Evolutionary conservation across 1,139 yeast species (phyloP).

Genomic region (Arxiozyma slooffiae): DNA sequence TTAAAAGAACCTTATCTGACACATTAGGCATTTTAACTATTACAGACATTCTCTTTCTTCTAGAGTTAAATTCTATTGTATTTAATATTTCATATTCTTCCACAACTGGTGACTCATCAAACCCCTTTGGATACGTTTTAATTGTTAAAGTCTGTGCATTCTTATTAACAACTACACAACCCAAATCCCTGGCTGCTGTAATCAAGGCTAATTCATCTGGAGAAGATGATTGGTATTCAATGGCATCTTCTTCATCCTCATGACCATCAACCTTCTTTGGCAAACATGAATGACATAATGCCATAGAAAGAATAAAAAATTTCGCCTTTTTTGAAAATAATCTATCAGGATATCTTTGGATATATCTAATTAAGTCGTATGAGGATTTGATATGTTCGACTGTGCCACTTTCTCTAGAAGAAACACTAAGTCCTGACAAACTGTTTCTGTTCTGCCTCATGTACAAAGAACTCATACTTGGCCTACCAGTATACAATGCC

Average conservation of each 20-base stretch:
- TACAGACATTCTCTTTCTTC: constrained; percentile 92
- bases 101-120: constrained; percentile 49
- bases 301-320: constrained; percentile 70
- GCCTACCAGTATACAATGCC: constrained; percentile 39
- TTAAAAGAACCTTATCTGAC: constrained; percentile 52
- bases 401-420: constrained; percentile 2
- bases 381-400: constrained; percentile 37
- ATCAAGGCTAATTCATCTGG: constrained; percentile 94
- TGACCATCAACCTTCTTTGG: constrained; percentile 42
- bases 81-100: constrained; percentile 71
- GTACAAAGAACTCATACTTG: constrained; percentile 40
- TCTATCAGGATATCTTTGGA: constrained; percentile 64
- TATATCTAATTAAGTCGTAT: constrained; percentile 52
- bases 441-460: constrained; percentile 17
- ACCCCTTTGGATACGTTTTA: constrained; percentile 76
- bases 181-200: constrained; percentile 90
- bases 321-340: constrained; percentile 63
- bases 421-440: constrained; percentile 9
- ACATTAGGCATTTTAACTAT: constrained; percentile 65
- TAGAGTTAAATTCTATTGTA: constrained; percentile 73
- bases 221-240: constrained; percentile 83
- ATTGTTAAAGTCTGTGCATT: constrained; percentile 50
- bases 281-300: constrained; percentile 82
- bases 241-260: constrained; percentile 37
- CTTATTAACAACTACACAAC: constrained; percentile 68